Conservation (phyloP, 2,329 filamentous ascomycete genomes). For the Fusarium incarnatum region DNA sequence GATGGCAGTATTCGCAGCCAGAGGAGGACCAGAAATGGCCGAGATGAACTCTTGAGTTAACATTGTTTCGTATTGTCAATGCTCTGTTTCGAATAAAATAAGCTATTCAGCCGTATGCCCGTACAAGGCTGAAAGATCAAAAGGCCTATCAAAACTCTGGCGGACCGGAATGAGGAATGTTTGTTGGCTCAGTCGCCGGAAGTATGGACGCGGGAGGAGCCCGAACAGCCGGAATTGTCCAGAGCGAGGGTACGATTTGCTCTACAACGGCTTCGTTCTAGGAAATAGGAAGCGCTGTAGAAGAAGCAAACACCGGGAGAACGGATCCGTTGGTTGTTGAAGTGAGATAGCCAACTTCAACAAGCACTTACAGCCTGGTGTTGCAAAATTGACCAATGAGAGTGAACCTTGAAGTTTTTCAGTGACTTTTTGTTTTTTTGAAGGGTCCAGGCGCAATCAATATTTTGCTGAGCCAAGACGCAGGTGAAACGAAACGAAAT, state of each 20-base stretch:
- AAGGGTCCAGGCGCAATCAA: slow-evolving; percentile 15
- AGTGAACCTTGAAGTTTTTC: not conserved
- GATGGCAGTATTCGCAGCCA: slow-evolving; percentile 71
- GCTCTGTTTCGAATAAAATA: not conserved
- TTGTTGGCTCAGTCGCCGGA: slow-evolving; percentile 14
- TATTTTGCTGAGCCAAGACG: slow-evolving; percentile 6
- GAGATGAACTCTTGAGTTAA: slow-evolving; percentile 71
- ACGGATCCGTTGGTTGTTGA: not conserved
- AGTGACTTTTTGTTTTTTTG: not conserved
- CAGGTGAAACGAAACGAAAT: not conserved
- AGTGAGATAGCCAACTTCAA: slow-evolving; percentile 13
- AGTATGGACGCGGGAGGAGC: not conserved
- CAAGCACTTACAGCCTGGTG: slow-evolving; percentile 26
- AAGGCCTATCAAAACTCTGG: slow-evolving; percentile 8
- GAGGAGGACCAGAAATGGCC: slow-evolving; percentile 66
- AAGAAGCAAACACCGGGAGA: slow-evolving; percentile 32
- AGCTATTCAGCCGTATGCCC: not conserved
- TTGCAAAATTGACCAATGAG: slow-evolving; percentile 25
- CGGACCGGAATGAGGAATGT: slow-evolving; percentile 27
- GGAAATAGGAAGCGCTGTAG: slow-evolving; percentile 17
- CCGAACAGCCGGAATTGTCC: slow-evolving; percentile 15
- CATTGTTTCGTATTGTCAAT: slow-evolving; percentile 55
- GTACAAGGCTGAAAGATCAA: not conserved
- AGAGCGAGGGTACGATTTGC: slow-evolving; percentile 12
- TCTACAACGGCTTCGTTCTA: slow-evolving; percentile 6